Evolutionary conservation across 2,329 filamentous ascomycete genomes (phyloP), one percentile per base, ranked within the genome.

Genomic region (Colletotrichum karsti): DNA sequence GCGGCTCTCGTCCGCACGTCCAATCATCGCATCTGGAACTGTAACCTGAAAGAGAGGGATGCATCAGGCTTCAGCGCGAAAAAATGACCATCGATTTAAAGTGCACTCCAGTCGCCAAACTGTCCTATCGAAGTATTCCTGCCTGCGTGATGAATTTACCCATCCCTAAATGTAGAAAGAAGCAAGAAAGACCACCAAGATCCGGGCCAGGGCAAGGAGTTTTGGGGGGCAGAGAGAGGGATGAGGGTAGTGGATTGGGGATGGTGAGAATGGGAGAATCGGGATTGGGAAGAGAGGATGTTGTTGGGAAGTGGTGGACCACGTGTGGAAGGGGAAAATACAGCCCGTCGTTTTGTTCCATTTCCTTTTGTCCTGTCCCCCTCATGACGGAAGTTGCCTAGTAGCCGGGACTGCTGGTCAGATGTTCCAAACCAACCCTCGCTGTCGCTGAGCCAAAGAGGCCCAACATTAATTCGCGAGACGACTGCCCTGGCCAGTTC

Each of bases 21-120:
- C 50, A 51, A 63, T 57, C 50, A 55, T 41, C 22, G 41, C 42
- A 39, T 57, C 18, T 42, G 4, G 26, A 28, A 48, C 18, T 58
- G 30, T 46, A 33, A 46, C 39, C 30, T 8, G 39, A 53, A 46
- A 15, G 18, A 20, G 33, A 53, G 13, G n/a, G 39, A 54, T 13
- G 30, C 18, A 15, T 24, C 8, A 24, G 13, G 48, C 50, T 42
- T 65, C 60, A 54, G 65, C 30, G 46, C 56, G 44, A 54, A 67
- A 63, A 62, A 61, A 66, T 50, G 71, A 76, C 70, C 74, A 77
- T 75, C 72, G 78, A 78, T 78, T 79, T 74, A 81, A 67, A 82
- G 81, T 82, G 77, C 82, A 84, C 82, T 82, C 82, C 83, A 80
- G 80, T 84, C 82, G 83, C 83, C 83, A 82, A 82, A 82, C 72